A percentile compares a stretch with the other conserved stretches of the same genome.
phyloP scores from a whole-genome alignment of 129 eudicot genomes.

The Saussurea involucrata region DNA sequence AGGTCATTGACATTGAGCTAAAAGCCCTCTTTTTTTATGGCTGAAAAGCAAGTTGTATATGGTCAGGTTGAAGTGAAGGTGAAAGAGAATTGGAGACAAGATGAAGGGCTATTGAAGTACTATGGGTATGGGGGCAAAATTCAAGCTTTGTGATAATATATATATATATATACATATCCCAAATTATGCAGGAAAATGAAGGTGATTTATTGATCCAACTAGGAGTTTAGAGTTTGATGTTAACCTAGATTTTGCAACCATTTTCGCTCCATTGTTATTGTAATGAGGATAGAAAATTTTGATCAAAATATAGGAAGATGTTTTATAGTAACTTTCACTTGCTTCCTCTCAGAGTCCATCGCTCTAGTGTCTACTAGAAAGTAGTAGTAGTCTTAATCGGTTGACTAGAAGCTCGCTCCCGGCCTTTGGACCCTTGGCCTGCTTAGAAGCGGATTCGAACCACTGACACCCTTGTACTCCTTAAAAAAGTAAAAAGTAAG shows the following conservation, averaged over 20 bases:
- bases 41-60: neutral
- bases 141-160: conserved; percentile 43
- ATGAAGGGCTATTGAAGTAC: conserved; percentile 82
- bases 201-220: neutral
- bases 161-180: no score
- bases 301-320: conserved; percentile 24
- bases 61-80: conserved; percentile 91
- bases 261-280: conserved; percentile 18
- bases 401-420: no score
- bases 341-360: no score
- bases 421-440: no score
- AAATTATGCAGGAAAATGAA: neutral
- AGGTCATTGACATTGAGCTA: neutral
- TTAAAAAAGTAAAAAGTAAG: no score
- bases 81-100: conserved; percentile 98
- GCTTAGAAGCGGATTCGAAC: no score
- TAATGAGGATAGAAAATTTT: conserved; percentile 26
- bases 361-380: no score
- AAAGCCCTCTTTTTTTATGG: neutral
- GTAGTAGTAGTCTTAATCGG: no score
- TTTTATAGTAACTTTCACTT: no score
- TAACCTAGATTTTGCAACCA: conserved; percentile 7
- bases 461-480: no score
- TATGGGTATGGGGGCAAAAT: conserved; percentile 94
- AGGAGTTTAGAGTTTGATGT: conserved; percentile 9